phyloP scores from a whole-genome alignment of 2,329 filamentous ascomycete species.

The Penicillium italicum region DNA sequence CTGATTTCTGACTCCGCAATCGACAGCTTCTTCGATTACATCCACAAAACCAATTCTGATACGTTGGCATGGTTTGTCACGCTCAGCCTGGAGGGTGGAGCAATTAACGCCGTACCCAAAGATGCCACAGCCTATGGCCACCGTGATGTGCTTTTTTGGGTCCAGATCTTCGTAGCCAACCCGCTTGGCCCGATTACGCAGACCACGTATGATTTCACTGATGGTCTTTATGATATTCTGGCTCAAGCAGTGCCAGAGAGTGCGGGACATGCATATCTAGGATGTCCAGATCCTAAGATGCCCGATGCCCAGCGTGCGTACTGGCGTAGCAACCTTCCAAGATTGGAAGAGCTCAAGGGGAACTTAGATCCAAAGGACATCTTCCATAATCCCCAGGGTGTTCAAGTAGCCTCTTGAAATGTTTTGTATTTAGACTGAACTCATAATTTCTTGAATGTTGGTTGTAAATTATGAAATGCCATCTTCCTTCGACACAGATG shows the following conservation, averaged over 20 bases:
- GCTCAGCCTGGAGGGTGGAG: constrained; percentile 59
- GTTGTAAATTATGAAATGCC: too few species aligned
- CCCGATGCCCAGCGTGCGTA: constrained; percentile 48
- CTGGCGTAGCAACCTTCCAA: constrained; percentile 45
- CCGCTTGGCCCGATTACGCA: constrained; percentile 42
- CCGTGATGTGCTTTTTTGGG: constrained; percentile 60
- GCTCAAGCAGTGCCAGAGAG: constrained; percentile 32
- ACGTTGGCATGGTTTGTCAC: constrained; percentile 58
- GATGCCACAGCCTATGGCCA: constrained; percentile 60
- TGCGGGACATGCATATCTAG: constrained; percentile 50
- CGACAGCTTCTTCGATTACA: constrained; percentile 16
- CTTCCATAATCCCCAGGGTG: constrained; percentile 57
- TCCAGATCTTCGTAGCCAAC: constrained; percentile 57
- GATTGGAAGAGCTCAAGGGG: constrained; percentile 37
- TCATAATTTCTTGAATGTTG: too few species aligned
- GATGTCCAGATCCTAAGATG: constrained; percentile 56
- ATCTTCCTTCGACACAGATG: too few species aligned
- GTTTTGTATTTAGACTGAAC: too few species aligned
- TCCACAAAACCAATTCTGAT: constrained; percentile 48
- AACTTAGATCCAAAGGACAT: constrained; percentile 51
- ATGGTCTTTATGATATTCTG: constrained; percentile 45
- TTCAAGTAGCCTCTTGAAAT: not conserved
- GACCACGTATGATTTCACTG: constrained; percentile 49
- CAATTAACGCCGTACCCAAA: constrained; percentile 52
- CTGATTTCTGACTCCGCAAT: constrained; percentile 47